Evolutionary conservation across 176 grass and related monocot species (phyloP), one percentile per base, ranked within the genome.

Genomic region (Panicum miliaceum): DNA sequence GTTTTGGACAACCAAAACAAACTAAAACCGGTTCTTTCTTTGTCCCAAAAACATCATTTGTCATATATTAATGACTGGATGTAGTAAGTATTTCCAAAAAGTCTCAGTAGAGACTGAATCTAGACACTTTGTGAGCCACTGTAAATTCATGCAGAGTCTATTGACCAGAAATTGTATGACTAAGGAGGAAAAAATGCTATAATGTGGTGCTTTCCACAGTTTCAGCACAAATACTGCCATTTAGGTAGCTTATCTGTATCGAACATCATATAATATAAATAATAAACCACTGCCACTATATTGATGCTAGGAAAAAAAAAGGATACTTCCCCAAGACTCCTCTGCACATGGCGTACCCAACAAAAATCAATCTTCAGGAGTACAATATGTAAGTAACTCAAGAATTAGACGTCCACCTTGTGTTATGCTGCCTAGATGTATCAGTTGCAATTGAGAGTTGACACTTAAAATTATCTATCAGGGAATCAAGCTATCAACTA

Each of bases 301-400:
- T 18, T 80, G 62, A 51, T 63, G 12, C 10, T 6, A 46, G 56
- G 9, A 58, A 23, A 71, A 27, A 27, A 45, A 27, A 16, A 27
- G n/a, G 42, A 45, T 8, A 72, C 69, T 29, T 29, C 43, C 43
- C 40, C 68, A 23, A 46, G 18, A 25, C 41, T 71, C 13, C n/a
- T 47, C 42, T 45, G 23, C 12, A 45, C 36, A 43, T 27, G 11
- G 19, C 22, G 14, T 4, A 1, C 6, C 19, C 20, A 64, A 59
- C 14, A 64, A 48, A 64, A 64, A 32, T 11, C 57, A 50, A 36
- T 79, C 42, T 80, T 47, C 43, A 80, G 34, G 3, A 80, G 43
- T n/a, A 13, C 25, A 65, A 50, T 37, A 80, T 38, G 11, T 37
- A 48, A 47, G 60, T 20, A 50, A 66, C 19, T 51, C 47, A 8